Conservation (phyloP, 495 filamentous ascomycete genomes). For the Penicillium dipodomyicola region DNA sequence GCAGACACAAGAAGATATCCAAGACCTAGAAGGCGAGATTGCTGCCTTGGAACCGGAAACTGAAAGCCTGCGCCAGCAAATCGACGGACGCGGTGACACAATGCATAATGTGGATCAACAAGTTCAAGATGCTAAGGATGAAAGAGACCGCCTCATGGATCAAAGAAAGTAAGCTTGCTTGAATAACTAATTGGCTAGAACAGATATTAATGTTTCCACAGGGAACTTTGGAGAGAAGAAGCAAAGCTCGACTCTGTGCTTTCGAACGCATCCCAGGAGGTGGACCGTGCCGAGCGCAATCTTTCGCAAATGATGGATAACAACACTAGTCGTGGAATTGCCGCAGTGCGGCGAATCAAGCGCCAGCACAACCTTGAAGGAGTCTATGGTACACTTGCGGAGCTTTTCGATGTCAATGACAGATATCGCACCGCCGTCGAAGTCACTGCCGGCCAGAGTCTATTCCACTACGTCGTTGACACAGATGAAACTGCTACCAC, state of each 20-base stretch:
- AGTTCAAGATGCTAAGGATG: constrained; percentile 75
- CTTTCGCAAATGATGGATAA: constrained; percentile 86
- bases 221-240: constrained; percentile 83
- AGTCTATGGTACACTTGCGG: constrained; percentile 89
- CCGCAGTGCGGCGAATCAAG: constrained; percentile 76
- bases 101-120: constrained; percentile 68
- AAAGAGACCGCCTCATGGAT: constrained; percentile 74
- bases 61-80: constrained; percentile 62
- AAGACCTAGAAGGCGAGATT: constrained; percentile 67
- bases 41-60: constrained; percentile 69
- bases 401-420: constrained; percentile 83
- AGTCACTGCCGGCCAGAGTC: constrained; percentile 83
- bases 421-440: constrained; percentile 87
- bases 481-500: constrained; percentile 82
- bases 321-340: constrained; percentile 77
- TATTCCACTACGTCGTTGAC: constrained; percentile 97
- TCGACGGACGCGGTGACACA: constrained; percentile 75
- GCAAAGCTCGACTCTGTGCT: constrained; percentile 77
- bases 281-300: constrained; percentile 69
- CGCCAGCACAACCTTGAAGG: constrained; percentile 72
- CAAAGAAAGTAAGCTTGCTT: constrained; percentile 66
- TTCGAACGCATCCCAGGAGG: constrained; percentile 68
- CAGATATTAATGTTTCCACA: constrained; percentile 23
- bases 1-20: constrained; percentile 84
- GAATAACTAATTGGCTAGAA: not conserved